A percentile compares a stretch with the other conserved stretches of the same genome.
These are phyloP conservation scores for Scedosporium boydii DNA, from an alignment of 2,329 filamentous ascomycete species.

Conservation along the genomic window DNA sequence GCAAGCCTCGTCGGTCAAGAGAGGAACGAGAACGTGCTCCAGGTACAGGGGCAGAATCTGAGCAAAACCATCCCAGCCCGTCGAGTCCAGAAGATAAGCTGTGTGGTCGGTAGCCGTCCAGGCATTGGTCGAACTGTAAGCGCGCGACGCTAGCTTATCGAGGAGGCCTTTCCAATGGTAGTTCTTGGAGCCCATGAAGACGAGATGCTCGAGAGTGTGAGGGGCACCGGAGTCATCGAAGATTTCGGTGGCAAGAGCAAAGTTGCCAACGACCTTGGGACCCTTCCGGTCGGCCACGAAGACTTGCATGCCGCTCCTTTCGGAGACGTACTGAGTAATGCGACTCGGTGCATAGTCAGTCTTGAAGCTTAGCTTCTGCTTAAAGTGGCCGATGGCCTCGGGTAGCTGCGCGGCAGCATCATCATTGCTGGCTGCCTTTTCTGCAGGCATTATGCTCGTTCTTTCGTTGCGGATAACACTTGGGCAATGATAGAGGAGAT, in stretches of 20 bases:
- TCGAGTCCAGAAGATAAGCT: conserved; percentile 88
- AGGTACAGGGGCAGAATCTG: conserved; percentile 92
- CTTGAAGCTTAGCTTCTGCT: conserved; percentile 49
- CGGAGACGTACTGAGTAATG: conserved; percentile 93
- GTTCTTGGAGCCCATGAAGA: conserved; percentile 86
- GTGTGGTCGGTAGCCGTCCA: conserved; percentile 97
- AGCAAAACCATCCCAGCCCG: conserved; percentile 94
- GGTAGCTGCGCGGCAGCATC: neutral
- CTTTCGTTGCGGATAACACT: no score
- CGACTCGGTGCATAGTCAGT: conserved; percentile 82
- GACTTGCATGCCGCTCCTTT: conserved; percentile 87
- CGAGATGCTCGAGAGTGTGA: conserved; percentile 72
- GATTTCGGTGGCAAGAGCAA: conserved; percentile 92
- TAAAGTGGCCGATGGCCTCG: conserved; percentile 4
- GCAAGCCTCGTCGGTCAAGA: conserved; percentile 84
- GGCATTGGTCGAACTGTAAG: conserved; percentile 90
- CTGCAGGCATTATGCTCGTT: neutral
- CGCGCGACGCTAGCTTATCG: conserved; percentile 85
- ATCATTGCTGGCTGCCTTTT: neutral
- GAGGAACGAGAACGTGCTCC: conserved; percentile 86
- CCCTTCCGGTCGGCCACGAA: conserved; percentile 86
- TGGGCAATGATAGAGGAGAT: no score
- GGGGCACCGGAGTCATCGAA: conserved; percentile 93
- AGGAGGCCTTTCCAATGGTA: conserved; percentile 93
- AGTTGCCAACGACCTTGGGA: conserved; percentile 92